phyloP scores from a whole-genome alignment of 2,329 filamentous ascomycete species.

The Cercospora sp. region DNA sequence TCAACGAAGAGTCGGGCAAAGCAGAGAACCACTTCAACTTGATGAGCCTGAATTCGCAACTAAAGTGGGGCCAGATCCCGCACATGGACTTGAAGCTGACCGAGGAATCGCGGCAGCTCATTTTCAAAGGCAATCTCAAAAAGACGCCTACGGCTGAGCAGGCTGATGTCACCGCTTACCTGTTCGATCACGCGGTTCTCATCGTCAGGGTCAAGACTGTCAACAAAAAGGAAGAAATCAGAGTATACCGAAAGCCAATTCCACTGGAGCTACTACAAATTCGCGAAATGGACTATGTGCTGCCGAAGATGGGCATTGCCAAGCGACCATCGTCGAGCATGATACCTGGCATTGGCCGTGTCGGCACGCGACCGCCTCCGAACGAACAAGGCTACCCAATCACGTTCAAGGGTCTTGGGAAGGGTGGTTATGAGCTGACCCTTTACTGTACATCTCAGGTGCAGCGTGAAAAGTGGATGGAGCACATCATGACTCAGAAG shows the following conservation, averaged over 20 bases:
- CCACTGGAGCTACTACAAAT: slow-evolving; percentile 91
- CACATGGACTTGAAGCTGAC: slow-evolving; percentile 92
- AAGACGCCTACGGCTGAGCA: slow-evolving; percentile 82
- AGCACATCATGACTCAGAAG: slow-evolving; percentile 90
- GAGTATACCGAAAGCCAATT: slow-evolving; percentile 93
- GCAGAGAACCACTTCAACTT: slow-evolving; percentile 97
- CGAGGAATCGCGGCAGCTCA: slow-evolving; percentile 86
- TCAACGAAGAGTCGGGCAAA: slow-evolving; percentile 94
- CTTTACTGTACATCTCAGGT: slow-evolving; percentile 84
- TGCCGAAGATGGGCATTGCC: slow-evolving; percentile 74
- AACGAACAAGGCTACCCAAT: slow-evolving; percentile 83
- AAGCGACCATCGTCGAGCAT: slow-evolving; percentile 89
- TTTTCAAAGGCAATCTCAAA: slow-evolving; percentile 93
- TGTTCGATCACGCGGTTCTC: slow-evolving; percentile 94
- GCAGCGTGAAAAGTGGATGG: slow-evolving; percentile 93
- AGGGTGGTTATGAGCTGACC: slow-evolving; percentile 90
- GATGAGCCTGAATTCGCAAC: slow-evolving; percentile 83
- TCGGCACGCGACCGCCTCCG: slow-evolving; percentile 54
- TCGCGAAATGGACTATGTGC: slow-evolving; percentile 94
- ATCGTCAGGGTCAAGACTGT: slow-evolving; percentile 87
- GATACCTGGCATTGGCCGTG: slow-evolving; percentile 57
- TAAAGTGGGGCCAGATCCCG: slow-evolving; percentile 87
- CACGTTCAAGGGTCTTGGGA: slow-evolving; percentile 93
- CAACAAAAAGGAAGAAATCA: slow-evolving; percentile 91
- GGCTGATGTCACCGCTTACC: slow-evolving; percentile 85